These are phyloP conservation scores for Aspergillus incahuasiensis DNA, from an alignment of 495 filamentous ascomycete genomes.

Conservation along the genomic window DNA sequence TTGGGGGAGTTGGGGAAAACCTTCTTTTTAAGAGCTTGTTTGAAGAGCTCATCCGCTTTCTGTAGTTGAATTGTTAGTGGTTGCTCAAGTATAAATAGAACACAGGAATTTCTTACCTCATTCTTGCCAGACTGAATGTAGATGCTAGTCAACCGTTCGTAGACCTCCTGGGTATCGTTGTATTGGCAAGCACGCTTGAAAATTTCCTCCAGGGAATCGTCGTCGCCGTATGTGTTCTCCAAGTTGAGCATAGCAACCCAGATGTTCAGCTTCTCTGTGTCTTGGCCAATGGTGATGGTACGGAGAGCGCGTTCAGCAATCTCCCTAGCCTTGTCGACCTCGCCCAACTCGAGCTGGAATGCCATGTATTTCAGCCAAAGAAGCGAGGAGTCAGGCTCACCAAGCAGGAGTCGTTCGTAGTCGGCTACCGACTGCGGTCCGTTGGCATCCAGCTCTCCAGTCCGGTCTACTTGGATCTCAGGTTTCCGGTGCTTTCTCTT, in stretches of 20 bases:
- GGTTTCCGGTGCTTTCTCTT: slow-evolving; percentile 78
- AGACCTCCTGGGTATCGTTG: slow-evolving; percentile 86
- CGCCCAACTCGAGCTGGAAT: slow-evolving; percentile 88
- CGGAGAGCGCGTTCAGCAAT: slow-evolving; percentile 85
- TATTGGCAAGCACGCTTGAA: slow-evolving; percentile 93
- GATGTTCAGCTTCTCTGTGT: slow-evolving; percentile 86
- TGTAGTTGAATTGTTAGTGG: slow-evolving; percentile 40
- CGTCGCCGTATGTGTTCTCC: slow-evolving; percentile 83
- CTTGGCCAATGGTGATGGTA: slow-evolving; percentile 81
- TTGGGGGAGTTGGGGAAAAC: slow-evolving; percentile 65
- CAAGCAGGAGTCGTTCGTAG: slow-evolving; percentile 88
- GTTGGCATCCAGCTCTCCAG: slow-evolving; percentile 78
- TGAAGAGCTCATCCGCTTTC: slow-evolving; percentile 89
- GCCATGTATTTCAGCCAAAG: slow-evolving; percentile 97
- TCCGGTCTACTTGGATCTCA: slow-evolving; percentile 80
- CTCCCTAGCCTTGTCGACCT: slow-evolving; percentile 76
- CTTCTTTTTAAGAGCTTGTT: slow-evolving; percentile 80
- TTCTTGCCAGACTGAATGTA: slow-evolving; percentile 87
- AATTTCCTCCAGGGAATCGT: slow-evolving; percentile 77
- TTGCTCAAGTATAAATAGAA: background rate
- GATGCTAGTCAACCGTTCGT: slow-evolving; percentile 85
- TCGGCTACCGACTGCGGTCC: slow-evolving; percentile 89
- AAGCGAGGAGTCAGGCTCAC: slow-evolving; percentile 81
- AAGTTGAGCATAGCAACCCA: slow-evolving; percentile 94
- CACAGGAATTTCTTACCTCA: slow-evolving; percentile 37